Percentiles rank a stretch among this genome's conserved stretches.
phyloP scores from a whole-genome alignment of 495 filamentous ascomycete species.

The Penicillium goetzii region DNA sequence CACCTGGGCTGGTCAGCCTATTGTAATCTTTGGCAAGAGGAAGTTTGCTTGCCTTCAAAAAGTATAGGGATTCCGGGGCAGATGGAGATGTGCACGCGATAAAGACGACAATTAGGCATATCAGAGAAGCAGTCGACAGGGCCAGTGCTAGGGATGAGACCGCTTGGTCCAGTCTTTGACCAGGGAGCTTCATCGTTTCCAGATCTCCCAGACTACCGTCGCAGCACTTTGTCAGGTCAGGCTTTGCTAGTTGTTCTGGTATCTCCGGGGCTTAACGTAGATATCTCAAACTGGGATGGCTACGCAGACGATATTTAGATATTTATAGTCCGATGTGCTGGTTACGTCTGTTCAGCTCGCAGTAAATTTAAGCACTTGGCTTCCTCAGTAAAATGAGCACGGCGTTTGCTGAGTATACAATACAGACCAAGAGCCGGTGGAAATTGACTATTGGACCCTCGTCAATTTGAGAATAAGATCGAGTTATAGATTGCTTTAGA shows the following conservation, averaged over 20 bases:
- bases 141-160: constrained; percentile 3
- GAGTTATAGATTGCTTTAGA: constrained; percentile 1
- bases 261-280: constrained; percentile 3
- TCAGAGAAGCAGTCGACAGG: no score
- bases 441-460: background rate
- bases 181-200: constrained; percentile 5
- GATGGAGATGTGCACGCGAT: no score
- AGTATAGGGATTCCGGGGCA: no score
- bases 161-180: constrained; percentile 4
- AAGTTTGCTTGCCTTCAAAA: no score
- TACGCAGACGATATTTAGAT: constrained; percentile 6
- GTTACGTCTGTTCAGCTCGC: constrained; percentile 3
- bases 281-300: constrained; percentile 2
- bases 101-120: no score
- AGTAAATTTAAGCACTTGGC: constrained; percentile 3
- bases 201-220: constrained; percentile 2
- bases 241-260: constrained; percentile 1
- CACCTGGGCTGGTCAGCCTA: constrained; percentile 5
- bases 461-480: constrained; percentile 5
- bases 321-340: constrained; percentile 4
- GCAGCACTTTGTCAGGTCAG: background rate
- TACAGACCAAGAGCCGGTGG: constrained; percentile 2
- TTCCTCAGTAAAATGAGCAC: constrained; percentile 1
- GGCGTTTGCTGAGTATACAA: constrained; percentile 4
- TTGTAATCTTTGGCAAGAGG: no score